A percentile compares a stretch with the other conserved stretches of the same genome.
Evolutionary conservation across 164 flowering plant genomes (phyloP).

Genomic region (Brasenia schreberi): DNA sequence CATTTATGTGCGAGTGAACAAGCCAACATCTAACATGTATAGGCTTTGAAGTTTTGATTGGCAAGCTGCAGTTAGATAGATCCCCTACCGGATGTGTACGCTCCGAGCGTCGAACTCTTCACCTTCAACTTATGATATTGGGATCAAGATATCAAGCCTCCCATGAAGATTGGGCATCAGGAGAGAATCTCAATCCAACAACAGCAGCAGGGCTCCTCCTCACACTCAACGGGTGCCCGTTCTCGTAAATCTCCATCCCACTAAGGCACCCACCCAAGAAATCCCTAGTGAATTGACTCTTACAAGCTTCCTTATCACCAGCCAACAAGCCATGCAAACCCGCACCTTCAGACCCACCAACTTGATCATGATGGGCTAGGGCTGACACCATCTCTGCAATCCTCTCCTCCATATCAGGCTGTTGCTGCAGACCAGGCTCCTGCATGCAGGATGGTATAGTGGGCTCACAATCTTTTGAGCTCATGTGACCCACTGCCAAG

Average conservation of each 20-base stretch:
- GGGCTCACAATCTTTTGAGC: background rate
- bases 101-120: too few species aligned
- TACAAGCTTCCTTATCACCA: background rate
- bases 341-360: background rate
- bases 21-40: too few species aligned
- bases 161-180: background rate
- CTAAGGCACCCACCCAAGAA: slow-evolving; percentile 1
- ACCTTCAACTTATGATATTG: too few species aligned
- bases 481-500: background rate
- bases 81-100: too few species aligned
- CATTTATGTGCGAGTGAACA: too few species aligned
- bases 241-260: background rate
- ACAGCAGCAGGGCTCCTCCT: background rate
- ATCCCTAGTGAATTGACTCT: background rate
- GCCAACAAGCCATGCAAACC: background rate
- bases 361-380: background rate
- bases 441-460: background rate
- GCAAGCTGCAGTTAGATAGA: too few species aligned
- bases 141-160: background rate
- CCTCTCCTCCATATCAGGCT: background rate
- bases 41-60: too few species aligned
- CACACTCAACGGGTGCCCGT: background rate
- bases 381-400: background rate
- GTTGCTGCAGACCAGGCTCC: background rate
- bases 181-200: background rate